Percentiles rank a stretch among this genome's conserved stretches.
Conservation (phyloP, 441 rosid species). For the Populus trichocarpa region DNA sequence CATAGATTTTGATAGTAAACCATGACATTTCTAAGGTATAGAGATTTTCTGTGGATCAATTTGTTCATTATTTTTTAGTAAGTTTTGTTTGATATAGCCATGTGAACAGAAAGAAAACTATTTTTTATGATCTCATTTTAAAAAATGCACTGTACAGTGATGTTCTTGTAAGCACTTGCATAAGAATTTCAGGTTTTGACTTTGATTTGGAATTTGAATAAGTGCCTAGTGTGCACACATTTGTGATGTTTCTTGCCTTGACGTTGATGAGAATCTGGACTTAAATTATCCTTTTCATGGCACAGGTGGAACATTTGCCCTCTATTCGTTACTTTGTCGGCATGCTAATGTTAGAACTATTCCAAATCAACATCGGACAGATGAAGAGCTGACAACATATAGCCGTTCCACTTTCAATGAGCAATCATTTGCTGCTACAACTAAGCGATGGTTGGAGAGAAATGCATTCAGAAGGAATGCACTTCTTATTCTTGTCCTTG, state of each 20-base stretch:
- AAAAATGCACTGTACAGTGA: neutral
- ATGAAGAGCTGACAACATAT: conserved; percentile 87
- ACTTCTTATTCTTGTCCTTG: conserved; percentile 72
- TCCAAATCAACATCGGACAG: conserved; percentile 88
- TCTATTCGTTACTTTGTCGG: conserved; percentile 89
- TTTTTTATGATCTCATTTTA: neutral
- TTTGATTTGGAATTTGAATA: neutral
- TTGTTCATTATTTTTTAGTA: neutral
- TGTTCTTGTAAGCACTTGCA: neutral
- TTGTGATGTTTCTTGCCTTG: neutral
- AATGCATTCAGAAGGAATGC: conserved; percentile 58
- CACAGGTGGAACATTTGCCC: conserved; percentile 90
- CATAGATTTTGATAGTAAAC: neutral
- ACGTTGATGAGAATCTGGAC: neutral
- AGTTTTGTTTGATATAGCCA: neutral
- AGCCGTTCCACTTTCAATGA: conserved; percentile 75
- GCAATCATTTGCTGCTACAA: conserved; percentile 84
- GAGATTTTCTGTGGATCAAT: neutral
- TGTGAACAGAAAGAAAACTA: conserved; percentile 2
- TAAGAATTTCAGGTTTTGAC: neutral
- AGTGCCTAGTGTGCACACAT: neutral
- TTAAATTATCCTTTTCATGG: conserved; percentile 4
- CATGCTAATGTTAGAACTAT: conserved; percentile 92
- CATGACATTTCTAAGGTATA: neutral
- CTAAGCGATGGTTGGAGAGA: conserved; percentile 80